Percentiles rank a stretch among this genome's conserved stretches.
Conservation (phyloP, 208 protist genomes). For the Vickermania spadyakhi region DNA sequence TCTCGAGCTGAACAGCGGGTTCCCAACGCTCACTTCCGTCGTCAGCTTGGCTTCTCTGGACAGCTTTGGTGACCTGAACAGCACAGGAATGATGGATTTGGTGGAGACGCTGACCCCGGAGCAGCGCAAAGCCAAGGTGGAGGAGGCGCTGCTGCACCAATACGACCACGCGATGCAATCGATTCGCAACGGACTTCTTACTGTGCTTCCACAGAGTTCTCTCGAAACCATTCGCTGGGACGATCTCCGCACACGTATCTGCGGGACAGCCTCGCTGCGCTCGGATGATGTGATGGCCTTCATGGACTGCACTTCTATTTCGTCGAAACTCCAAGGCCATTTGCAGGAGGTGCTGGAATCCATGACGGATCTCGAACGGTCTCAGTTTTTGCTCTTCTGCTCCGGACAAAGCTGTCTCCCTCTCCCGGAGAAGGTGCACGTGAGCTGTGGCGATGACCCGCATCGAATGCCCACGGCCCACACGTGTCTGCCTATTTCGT, state of each 20-base stretch:
- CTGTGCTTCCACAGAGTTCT: conserved; percentile 35
- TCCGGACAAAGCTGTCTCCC: conserved; percentile 76
- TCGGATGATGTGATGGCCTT: conserved; percentile 63
- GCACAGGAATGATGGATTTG: conserved; percentile 9
- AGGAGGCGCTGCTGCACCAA: conserved; percentile 68
- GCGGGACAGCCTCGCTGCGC: conserved; percentile 31
- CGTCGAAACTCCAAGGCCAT: conserved; percentile 29
- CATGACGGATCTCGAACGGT: conserved; percentile 41
- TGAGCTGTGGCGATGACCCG: conserved; percentile 73
- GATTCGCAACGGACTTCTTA: conserved; percentile 58
- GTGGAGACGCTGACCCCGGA: conserved; percentile 10
- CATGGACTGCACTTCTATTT: conserved; percentile 48
- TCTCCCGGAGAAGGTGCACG: conserved; percentile 69
- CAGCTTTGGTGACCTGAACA: conserved; percentile 11
- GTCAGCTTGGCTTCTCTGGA: conserved; percentile 1
- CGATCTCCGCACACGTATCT: conserved; percentile 76
- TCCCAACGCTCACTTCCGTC: neutral
- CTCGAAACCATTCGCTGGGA: conserved; percentile 68
- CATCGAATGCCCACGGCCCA: conserved; percentile 68
- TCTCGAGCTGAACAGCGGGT: neutral
- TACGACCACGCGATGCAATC: conserved; percentile 62
- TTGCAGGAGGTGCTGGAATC: conserved; percentile 43
- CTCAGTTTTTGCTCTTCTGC: conserved; percentile 79
- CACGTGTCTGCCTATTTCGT: conserved; percentile 84
- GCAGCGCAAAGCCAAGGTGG: conserved; percentile 32